These are phyloP conservation scores for Suillus ampliporus DNA, from an alignment of 768 basidiomycete species.

Conservation along the genomic window DNA sequence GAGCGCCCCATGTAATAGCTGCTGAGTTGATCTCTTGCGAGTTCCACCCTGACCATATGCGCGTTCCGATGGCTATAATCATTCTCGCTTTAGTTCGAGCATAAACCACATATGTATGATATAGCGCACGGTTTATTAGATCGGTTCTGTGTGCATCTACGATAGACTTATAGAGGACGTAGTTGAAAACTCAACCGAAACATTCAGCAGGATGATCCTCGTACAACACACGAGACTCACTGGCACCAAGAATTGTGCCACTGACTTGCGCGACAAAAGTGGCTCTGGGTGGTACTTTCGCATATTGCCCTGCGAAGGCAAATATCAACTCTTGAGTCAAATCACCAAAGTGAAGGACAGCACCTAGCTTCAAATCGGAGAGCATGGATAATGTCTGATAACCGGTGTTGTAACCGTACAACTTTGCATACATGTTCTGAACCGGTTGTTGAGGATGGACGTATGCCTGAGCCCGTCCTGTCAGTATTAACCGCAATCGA, in stretches of 20 bases:
- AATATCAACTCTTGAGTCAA: conserved; percentile 15
- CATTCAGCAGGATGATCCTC: conserved; percentile 2
- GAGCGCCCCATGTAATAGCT: conserved; percentile 60
- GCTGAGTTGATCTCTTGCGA: conserved; percentile 59
- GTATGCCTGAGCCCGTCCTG: conserved; percentile 31
- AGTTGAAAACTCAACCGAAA: conserved; percentile 23
- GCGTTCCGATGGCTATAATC: conserved; percentile 20
- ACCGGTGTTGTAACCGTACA: conserved; percentile 57
- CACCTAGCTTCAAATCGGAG: conserved; percentile 42
- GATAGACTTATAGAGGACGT: conserved; percentile 25
- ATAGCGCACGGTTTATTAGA: conserved; percentile 17
- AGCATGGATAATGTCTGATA: conserved; percentile 59
- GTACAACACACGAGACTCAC: conserved; percentile 28
- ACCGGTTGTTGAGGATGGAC: conserved; percentile 21
- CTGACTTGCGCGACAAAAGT: conserved; percentile 55
- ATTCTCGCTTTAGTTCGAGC: conserved; percentile 9
- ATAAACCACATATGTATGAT: background rate
- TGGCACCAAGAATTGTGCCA: conserved; percentile 56
- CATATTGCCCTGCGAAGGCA: conserved; percentile 59
- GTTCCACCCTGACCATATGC: conserved; percentile 43
- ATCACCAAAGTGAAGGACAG: background rate
- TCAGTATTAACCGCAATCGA: conserved; percentile 12
- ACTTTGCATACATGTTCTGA: conserved; percentile 55
- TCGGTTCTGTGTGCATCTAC: conserved; percentile 18
- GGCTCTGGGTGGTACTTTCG: conserved; percentile 54